phyloP scores from a whole-genome alignment of 2,329 filamentous ascomycete species.

The Xylaria hypoxylon region DNA sequence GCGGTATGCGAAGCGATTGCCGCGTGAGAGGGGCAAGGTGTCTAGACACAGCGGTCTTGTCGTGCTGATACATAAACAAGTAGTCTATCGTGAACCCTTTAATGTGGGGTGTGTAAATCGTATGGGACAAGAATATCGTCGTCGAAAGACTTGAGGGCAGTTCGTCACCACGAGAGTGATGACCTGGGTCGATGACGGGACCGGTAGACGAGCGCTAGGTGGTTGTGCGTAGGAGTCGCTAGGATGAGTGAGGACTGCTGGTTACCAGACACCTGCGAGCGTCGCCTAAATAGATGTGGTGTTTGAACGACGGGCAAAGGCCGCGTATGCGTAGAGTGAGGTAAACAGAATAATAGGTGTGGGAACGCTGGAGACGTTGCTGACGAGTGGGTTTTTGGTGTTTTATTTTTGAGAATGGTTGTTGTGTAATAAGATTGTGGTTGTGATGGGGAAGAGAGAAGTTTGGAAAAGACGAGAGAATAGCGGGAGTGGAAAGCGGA shows the following conservation, averaged over 20 bases:
- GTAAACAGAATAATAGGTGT: conserved; percentile 21
- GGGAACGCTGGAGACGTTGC: conserved; percentile 24
- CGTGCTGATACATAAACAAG: conserved; percentile 99
- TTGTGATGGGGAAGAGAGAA: conserved; percentile 36
- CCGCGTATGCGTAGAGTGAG: conserved; percentile 25
- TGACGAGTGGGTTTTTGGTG: conserved; percentile 25
- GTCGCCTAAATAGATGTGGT: conserved; percentile 1
- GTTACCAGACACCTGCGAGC: neutral
- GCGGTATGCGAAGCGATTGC: conserved; percentile 95
- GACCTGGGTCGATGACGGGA: conserved; percentile 32
- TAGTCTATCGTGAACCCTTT: conserved; percentile 56
- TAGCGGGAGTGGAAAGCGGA: conserved; percentile 36
- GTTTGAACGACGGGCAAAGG: conserved; percentile 28
- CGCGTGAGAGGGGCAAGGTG: conserved; percentile 88
- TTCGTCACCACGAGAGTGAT: conserved; percentile 35
- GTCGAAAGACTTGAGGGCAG: conserved; percentile 29
- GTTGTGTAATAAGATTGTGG: conserved; percentile 36
- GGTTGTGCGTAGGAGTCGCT: conserved; percentile 15
- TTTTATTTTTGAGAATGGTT: conserved; percentile 10
- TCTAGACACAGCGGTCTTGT: conserved; percentile 89
- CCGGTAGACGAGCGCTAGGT: conserved; percentile 4
- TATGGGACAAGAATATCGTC: conserved; percentile 25
- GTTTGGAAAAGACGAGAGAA: conserved; percentile 28
- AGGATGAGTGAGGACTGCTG: conserved; percentile 17
- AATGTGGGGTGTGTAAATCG: conserved; percentile 47